phyloP scores from a whole-genome alignment of 1,284 basidiomycete genomes.

The Rhodotorula sp. region DNA sequence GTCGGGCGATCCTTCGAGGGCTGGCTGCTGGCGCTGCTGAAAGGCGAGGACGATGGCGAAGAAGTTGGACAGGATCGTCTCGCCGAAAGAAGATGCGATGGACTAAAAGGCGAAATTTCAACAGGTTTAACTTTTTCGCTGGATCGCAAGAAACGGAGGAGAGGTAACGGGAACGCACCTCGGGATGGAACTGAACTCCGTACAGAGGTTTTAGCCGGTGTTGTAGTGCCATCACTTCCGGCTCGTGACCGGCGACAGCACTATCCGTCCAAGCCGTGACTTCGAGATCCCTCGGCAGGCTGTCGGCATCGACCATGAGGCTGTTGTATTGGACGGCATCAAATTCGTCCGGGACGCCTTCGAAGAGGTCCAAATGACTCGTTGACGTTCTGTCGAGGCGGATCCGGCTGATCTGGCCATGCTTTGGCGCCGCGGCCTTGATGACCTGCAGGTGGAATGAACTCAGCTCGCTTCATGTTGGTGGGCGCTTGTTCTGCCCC shows the following conservation, averaged over 20 bases:
- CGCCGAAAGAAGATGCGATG: conserved; percentile 51
- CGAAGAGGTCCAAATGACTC: conserved; percentile 58
- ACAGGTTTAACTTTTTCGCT: too few relatives aligned
- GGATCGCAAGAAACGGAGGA: too few relatives aligned
- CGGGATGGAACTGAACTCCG: conserved; percentile 96
- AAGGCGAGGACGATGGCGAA: conserved; percentile 18
- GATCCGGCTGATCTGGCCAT: conserved; percentile 74
- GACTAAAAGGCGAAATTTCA: conserved; percentile 45
- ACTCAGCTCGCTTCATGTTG: neutral
- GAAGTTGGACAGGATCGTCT: conserved; percentile 50
- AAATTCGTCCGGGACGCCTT: conserved; percentile 52
- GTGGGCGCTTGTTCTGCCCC: neutral
- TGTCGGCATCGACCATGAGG: conserved; percentile 52
- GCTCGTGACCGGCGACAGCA: neutral
- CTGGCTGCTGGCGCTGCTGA: neutral
- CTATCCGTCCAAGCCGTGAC: conserved; percentile 52
- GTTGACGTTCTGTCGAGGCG: conserved; percentile 53
- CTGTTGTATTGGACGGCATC: conserved; percentile 77
- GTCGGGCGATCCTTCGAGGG: neutral
- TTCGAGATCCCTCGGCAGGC: conserved; percentile 52
- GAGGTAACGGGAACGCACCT: conserved; percentile 56
- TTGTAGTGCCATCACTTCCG: conserved; percentile 48
- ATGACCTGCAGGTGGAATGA: conserved; percentile 45
- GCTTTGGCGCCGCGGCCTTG: conserved; percentile 53
- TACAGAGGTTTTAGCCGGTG: conserved; percentile 73